Conservation (phyloP, 345 rosid genomes). For the Bruguiera parviflora region DNA sequence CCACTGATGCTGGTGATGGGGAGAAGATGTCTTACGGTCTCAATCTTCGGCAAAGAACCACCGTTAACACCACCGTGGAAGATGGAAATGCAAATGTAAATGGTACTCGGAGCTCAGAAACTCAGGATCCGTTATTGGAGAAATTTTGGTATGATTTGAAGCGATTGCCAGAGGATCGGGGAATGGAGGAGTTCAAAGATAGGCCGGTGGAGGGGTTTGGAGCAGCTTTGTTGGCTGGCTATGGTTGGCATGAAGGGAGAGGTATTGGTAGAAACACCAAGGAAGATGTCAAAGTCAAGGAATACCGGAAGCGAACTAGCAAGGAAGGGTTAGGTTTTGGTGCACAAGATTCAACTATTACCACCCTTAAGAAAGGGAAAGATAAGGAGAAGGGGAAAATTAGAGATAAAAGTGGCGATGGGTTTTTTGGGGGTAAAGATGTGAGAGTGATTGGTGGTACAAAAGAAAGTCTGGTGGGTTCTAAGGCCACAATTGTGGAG, state of each 20-base stretch:
- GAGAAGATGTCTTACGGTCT: conserved; percentile 51
- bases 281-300: conserved; percentile 60
- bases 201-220: conserved; percentile 78
- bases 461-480: conserved; percentile 47
- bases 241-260: conserved; percentile 80
- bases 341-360: conserved; percentile 1
- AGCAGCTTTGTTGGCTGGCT: conserved; percentile 67
- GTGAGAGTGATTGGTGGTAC: conserved; percentile 50
- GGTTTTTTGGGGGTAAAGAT: conserved; percentile 47
- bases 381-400: conserved; percentile 5
- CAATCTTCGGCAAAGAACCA: conserved; percentile 42
- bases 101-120: conserved; percentile 9
- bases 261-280: conserved; percentile 80
- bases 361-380: neutral
- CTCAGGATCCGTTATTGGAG: conserved; percentile 42
- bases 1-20: conserved; percentile 17
- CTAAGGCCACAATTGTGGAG: conserved; percentile 53
- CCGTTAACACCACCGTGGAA: neutral
- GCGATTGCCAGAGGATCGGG: conserved; percentile 61
- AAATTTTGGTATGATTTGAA: conserved; percentile 49
- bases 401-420: conserved; percentile 17
- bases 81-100: neutral
- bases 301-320: conserved; percentile 47
- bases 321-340: conserved; percentile 59
- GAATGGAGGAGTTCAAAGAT: conserved; percentile 57